Evolutionary conservation across 2,329 filamentous ascomycete species (phyloP).

Genomic region (Aureobasidium uvarum): DNA sequence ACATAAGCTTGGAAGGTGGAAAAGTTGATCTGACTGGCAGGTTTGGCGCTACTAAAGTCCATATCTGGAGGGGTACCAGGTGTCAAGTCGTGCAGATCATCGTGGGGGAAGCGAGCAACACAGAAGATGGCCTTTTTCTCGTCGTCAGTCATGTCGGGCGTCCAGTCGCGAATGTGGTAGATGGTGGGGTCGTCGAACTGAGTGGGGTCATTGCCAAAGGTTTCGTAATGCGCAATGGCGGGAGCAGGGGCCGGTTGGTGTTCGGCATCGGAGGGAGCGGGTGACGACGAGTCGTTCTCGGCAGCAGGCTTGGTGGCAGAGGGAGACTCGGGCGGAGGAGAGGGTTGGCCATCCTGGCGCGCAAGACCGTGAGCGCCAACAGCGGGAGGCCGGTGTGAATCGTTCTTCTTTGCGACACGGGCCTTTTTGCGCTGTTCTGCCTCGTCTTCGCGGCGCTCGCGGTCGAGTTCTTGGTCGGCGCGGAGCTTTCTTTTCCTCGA

Average conservation of each 20-base stretch:
- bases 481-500: constrained; percentile 63
- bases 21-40: constrained; percentile 89
- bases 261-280: constrained; percentile 54
- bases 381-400: constrained; percentile 52
- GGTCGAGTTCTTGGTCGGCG: constrained; percentile 54
- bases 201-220: constrained; percentile 88
- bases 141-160: constrained; percentile 74
- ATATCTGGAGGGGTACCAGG: constrained; percentile 87
- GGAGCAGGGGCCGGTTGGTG: constrained; percentile 61
- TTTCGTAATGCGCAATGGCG: constrained; percentile 67
- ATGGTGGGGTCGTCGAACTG: constrained; percentile 89
- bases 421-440: constrained; percentile 62
- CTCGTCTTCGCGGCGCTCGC: constrained; percentile 53
- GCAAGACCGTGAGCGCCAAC: constrained; percentile 63
- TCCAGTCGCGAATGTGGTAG: constrained; percentile 81
- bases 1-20: constrained; percentile 89
- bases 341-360: constrained; percentile 59
- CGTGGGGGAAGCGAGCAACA: constrained; percentile 77
- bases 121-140: constrained; percentile 85
- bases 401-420: constrained; percentile 52
- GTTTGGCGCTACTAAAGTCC: constrained; percentile 93
- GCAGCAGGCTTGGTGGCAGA: constrained; percentile 40
- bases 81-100: constrained; percentile 78
- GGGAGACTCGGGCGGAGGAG: constrained; percentile 37
- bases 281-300: constrained; percentile 64